Percentiles rank a stretch among this genome's conserved stretches.
Evolutionary conservation across 352 stramenopile species (phyloP).

Genomic region (Phytophthora pistaciae): DNA sequence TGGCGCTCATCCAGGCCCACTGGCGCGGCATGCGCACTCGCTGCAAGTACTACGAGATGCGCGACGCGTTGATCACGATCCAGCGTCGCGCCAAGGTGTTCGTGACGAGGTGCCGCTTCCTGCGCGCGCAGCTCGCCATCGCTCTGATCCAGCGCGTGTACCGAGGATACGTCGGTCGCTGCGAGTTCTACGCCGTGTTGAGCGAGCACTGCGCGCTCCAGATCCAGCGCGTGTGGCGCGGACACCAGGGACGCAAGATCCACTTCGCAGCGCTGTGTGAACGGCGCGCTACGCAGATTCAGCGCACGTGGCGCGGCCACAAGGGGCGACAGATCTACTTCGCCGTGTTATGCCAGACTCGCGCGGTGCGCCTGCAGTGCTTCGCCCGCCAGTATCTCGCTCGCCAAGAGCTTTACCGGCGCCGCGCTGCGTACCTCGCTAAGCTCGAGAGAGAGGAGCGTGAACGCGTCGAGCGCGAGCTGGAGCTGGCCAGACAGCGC

Average conservation of each 20-base stretch:
- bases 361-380: slow-evolving; percentile 63
- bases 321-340: slow-evolving; percentile 48
- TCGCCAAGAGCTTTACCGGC: slow-evolving; percentile 41
- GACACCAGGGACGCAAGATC: slow-evolving; percentile 39
- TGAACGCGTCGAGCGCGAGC: slow-evolving; percentile 41
- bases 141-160: slow-evolving; percentile 48
- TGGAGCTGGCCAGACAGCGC: slow-evolving; percentile 32
- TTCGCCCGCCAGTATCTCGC: slow-evolving; percentile 48
- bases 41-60: slow-evolving; percentile 42
- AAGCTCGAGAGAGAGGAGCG: slow-evolving; percentile 46
- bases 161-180: slow-evolving; percentile 9
- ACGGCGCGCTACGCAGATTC: slow-evolving; percentile 50
- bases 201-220: background rate
- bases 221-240: slow-evolving; percentile 60
- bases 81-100: slow-evolving; percentile 64
- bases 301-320: slow-evolving; percentile 55
- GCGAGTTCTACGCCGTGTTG: background rate
- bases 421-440: slow-evolving; percentile 46
- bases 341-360: slow-evolving; percentile 41
- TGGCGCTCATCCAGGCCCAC: slow-evolving; percentile 66
- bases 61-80: slow-evolving; percentile 49
- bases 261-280: slow-evolving; percentile 39
- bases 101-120: slow-evolving; percentile 45
- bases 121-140: slow-evolving; percentile 31
- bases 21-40: slow-evolving; percentile 64